Conservation (phyloP, 331 rosid species). For the Rhamnella rubrinervis region DNA sequence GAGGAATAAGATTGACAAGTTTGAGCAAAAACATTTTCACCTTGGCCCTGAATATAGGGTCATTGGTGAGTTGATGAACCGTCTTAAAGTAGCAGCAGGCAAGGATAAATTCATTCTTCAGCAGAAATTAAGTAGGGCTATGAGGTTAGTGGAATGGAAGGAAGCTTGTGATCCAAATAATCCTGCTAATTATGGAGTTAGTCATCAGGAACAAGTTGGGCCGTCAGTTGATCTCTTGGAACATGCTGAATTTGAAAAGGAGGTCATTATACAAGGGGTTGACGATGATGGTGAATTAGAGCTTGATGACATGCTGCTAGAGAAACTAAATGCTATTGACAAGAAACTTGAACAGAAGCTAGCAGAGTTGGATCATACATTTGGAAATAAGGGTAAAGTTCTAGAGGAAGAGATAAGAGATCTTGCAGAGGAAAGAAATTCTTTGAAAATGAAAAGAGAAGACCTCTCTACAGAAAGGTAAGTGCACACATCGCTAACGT, state of each 20-base stretch:
- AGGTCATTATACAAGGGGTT: slow-evolving; percentile 32
- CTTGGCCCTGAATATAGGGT: slow-evolving; percentile 77
- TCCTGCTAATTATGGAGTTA: slow-evolving; percentile 77
- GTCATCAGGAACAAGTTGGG: slow-evolving; percentile 54
- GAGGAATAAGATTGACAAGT: slow-evolving; percentile 76
- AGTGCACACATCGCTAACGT: background rate
- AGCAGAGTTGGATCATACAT: slow-evolving; percentile 78
- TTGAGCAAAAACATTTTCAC: slow-evolving; percentile 74
- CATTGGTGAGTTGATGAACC: slow-evolving; percentile 83
- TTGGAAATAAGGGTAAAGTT: slow-evolving; percentile 87
- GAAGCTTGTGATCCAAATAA: slow-evolving; percentile 85
- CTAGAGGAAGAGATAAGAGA: slow-evolving; percentile 87
- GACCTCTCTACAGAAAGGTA: slow-evolving; percentile 83
- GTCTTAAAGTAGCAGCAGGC: slow-evolving; percentile 68
- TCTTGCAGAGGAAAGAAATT: slow-evolving; percentile 96
- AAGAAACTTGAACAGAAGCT: slow-evolving; percentile 83
- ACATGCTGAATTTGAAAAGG: slow-evolving; percentile 54
- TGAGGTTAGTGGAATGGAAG: slow-evolving; percentile 80
- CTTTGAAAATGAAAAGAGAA: slow-evolving; percentile 79
- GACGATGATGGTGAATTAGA: slow-evolving; percentile 60
- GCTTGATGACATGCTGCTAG: slow-evolving; percentile 72
- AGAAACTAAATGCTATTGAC: slow-evolving; percentile 79
- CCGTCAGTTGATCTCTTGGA: slow-evolving; percentile 45
- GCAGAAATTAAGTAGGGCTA: slow-evolving; percentile 76
- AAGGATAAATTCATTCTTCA: slow-evolving; percentile 80